Base-by-base conservation (phyloP, 192 early-diverging fungal species). In the Coemansia aciculifera region DNA sequence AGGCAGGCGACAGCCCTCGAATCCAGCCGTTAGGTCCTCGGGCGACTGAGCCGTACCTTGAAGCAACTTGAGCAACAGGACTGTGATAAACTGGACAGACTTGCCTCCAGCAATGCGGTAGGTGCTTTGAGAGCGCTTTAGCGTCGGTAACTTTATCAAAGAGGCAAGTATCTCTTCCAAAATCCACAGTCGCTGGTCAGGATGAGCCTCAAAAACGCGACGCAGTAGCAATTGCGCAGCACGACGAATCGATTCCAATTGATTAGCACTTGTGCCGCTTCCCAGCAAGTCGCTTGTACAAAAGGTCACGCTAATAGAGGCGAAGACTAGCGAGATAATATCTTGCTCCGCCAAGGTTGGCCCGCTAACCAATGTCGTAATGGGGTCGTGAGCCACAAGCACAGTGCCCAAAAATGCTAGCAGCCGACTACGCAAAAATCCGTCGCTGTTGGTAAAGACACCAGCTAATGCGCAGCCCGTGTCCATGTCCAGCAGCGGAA, bases 121-220 rank as follows among this genome's bases (percentile, higher is more conserved):
- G 17, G 79, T 67, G 42, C 84, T 87, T 42, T 72, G 56, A 4
- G 69, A 70, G 19, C 85, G 84, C 67, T 87, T 87, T 19, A 72
- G 78, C 2, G 84, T 82, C 5, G 89, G 86, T n/a, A 94, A 70
- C 60, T 89, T 89, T 54, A 90, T 86, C 11, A 95, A 65, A 27
- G 88, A 87, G 0, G 87, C 87, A 15, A 93, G 79, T n/a, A 94
- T 89, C 63, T 97, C 95, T 61, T 94, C 95, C 24, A 97, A 69
- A 29, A 97, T 93, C 86, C 92, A 93, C 21, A 70, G 73, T 27
- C 93, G 84, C 61, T 95, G 94, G 24, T 71, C 75, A 5, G 68
- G 46, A 12, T 74, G 67, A 7, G 59, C 32, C 52, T 76, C 79
- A 64, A 77, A 81, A 19, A 81, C 66, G 38, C 57, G 71, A 10